A percentile compares a stretch with the other conserved stretches of the same genome.
These are phyloP conservation scores for Neodidymelliopsis sp. DNA, from an alignment of 2,329 filamentous ascomycete species.

Conservation along the genomic window DNA sequence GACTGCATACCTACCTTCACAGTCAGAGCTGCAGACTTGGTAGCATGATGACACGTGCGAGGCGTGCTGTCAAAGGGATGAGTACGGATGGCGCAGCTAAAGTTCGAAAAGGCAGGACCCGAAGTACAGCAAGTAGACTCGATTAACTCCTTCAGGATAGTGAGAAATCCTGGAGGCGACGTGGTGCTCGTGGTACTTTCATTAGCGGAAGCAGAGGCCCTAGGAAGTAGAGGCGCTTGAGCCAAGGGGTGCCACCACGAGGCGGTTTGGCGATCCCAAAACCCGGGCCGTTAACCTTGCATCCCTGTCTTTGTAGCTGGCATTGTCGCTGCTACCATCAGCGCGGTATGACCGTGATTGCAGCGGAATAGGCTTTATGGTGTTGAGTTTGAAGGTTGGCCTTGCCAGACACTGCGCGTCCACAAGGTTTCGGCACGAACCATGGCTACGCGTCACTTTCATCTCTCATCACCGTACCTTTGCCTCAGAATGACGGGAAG, in stretches of 20 bases:
- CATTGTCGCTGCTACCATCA: slow-evolving; percentile 7
- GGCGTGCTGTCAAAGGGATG: slow-evolving; percentile 25
- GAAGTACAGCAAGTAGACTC: slow-evolving; percentile 26
- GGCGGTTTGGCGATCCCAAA: slow-evolving; percentile 34
- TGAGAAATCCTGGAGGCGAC: slow-evolving; percentile 28
- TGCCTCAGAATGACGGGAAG: slow-evolving; percentile 15
- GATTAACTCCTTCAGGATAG: slow-evolving; percentile 21
- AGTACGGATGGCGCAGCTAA: slow-evolving; percentile 30
- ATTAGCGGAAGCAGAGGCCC: slow-evolving; percentile 40
- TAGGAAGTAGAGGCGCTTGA: slow-evolving; percentile 29
- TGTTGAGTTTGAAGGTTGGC: not conserved
- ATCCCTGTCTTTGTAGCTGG: slow-evolving; percentile 23
- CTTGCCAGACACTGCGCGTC: not conserved
- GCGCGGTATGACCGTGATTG: slow-evolving; percentile 11
- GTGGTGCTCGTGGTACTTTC: slow-evolving; percentile 43
- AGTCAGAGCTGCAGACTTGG: slow-evolving; percentile 33
- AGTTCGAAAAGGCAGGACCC: slow-evolving; percentile 26
- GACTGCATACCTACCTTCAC: slow-evolving; percentile 40
- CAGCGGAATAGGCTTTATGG: not conserved
- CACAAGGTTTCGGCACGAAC: slow-evolving; percentile 8
- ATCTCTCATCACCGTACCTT: slow-evolving; percentile 14
- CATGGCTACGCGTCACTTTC: slow-evolving; percentile 13
- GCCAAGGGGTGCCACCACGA: slow-evolving; percentile 25
- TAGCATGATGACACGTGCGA: slow-evolving; percentile 44
- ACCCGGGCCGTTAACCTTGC: slow-evolving; percentile 31